A percentile compares a stretch with the other conserved stretches of the same genome.
phyloP scores from a whole-genome alignment of 306 rosid species.

The Trichosanthes truncata region DNA sequence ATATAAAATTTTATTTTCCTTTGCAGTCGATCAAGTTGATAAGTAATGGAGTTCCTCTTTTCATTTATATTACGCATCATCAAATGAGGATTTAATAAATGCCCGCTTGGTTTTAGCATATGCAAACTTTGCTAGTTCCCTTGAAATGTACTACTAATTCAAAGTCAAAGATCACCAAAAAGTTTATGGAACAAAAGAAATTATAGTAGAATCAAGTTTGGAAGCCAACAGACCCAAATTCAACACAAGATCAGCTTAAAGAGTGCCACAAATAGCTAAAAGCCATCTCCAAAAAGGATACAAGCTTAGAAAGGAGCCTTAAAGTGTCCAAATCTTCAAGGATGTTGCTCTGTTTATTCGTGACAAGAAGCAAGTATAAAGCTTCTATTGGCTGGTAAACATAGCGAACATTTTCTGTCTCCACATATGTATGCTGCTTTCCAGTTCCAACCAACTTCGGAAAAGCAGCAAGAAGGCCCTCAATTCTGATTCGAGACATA shows the following conservation, averaged over 20 bases:
- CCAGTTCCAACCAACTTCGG: constrained; percentile 96
- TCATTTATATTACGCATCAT: neutral
- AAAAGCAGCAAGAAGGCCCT: constrained; percentile 95
- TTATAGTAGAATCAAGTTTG: neutral
- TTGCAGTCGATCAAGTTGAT: neutral
- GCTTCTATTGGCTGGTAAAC: constrained; percentile 97
- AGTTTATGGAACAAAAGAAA: neutral
- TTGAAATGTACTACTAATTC: neutral
- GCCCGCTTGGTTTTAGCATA: neutral
- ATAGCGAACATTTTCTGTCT: constrained; percentile 94
- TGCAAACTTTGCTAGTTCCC: neutral
- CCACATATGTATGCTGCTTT: constrained; percentile 88
- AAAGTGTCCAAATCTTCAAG: constrained; percentile 92
- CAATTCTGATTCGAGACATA: constrained; percentile 90
- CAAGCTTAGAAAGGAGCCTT: constrained; percentile 90
- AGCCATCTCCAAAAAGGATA: constrained; percentile 43
- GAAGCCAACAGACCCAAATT: neutral
- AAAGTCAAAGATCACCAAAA: neutral
- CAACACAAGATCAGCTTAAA: constrained; percentile 1
- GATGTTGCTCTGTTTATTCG: constrained; percentile 94
- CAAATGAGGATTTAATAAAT: neutral
- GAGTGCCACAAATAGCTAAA: constrained; percentile 11
- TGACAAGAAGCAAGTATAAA: constrained; percentile 80
- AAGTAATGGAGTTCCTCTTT: neutral
- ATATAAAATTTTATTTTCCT: neutral